A percentile compares a stretch with the other conserved stretches of the same genome.
These are phyloP conservation scores for Rhododendron molle DNA, from an alignment of 148 eudicot species.

Conservation along the genomic window DNA sequence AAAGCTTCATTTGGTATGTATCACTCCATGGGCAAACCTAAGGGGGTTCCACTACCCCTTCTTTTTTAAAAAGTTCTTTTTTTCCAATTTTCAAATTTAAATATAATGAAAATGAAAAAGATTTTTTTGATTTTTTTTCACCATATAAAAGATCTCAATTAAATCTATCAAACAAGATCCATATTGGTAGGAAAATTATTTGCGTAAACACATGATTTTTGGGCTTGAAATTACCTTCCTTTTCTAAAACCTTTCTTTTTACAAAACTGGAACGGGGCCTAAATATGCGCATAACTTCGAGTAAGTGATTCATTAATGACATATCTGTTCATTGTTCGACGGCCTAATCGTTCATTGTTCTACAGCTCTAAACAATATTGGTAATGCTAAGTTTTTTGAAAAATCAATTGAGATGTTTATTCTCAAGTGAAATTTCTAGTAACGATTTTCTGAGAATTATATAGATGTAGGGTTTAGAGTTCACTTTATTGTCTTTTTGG, in stretches of 20 bases:
- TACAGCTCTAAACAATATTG: background rate
- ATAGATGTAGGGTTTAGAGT: background rate
- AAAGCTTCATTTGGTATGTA: background rate
- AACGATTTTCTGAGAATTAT: background rate
- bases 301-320: background rate
- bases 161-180: no score
- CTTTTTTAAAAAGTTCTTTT: no score
- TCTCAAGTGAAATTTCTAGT: background rate
- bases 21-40: background rate
- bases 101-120: no score
- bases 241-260: no score
- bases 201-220: no score
- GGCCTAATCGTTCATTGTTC: background rate
- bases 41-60: no score
- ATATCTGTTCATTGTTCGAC: background rate
- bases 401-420: background rate
- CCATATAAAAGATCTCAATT: no score
- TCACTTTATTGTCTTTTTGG: background rate
- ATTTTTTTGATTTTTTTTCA: no score
- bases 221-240: no score
- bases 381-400: background rate
- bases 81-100: no score
- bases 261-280: no score
- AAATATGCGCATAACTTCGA: background rate
- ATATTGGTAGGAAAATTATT: no score